Base-by-base conservation (phyloP, 495 filamentous ascomycete genomes). In the Annulohypoxylon stygium region DNA sequence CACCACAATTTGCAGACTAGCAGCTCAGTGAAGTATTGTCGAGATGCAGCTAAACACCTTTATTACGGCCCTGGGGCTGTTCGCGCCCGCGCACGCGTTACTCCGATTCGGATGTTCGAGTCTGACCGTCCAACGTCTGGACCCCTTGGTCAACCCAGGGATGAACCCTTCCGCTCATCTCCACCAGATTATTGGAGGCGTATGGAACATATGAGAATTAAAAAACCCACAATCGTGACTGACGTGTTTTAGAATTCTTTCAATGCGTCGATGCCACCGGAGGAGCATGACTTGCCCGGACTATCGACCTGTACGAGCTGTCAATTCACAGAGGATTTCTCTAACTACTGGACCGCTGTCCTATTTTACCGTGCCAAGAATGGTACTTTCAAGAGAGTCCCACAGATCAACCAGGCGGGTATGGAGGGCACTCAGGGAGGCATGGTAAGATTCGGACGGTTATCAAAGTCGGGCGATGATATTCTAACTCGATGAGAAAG, bases 181-280 rank as follows among this genome's bases (percentile, higher is more conserved):
- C 59, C 82, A 84, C 30, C 82, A 84, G 55, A 79, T 84, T 25
- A 81, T 84, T 16, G 82, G 81, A 76, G 81, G 84, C 54, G 91
- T 88, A 81, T 84, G 85, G 20, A 90, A 87, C 72, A 26, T 81
- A 83, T 76, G 39, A 86, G n/a, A n/a, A n/a, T n/a, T n/a, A n/a
- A n/a, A n/a, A n/a, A n/a, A n/a, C n/a, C n/a, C n/a, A n/a, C n/a
- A n/a, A n/a, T n/a, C n/a, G n/a, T 36, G 14, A 34, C 63, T 78
- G 41, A 72, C 26, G 2, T 3, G 2, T 6, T 1, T 10, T 23
- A 80, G 78, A 74, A 80, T 47, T 78, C 78, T 3, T 80, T 80
- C 65, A 80, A 80, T 23, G 51, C 74, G 4, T 71, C 78, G 30
- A 83, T 83, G 82, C 78, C 82, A 11, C 65, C 79, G 2, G 75